Evolutionary conservation across 2,329 filamentous ascomycete species (phyloP).

Genomic region (Pyrenophora teres): DNA sequence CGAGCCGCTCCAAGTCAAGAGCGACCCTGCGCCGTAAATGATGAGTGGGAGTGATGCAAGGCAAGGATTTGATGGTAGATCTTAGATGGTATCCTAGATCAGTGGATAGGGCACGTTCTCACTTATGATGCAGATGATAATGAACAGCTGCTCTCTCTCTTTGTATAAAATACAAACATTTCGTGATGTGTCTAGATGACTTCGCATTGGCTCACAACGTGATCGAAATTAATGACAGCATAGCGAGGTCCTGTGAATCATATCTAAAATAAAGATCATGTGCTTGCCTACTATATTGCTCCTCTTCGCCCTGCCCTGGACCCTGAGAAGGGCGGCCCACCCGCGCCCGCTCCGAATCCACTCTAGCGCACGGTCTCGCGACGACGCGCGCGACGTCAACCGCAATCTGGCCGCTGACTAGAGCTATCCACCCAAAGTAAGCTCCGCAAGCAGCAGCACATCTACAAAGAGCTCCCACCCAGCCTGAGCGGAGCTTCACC

Average conservation of each 20-base stretch:
- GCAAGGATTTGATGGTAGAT: slow-evolving; percentile 1
- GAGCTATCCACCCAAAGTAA: slow-evolving; percentile 21
- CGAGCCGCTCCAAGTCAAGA: slow-evolving; percentile 69
- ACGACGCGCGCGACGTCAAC: slow-evolving; percentile 33
- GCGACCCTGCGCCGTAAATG: slow-evolving; percentile 25
- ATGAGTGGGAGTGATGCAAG: background rate
- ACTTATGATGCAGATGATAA: background rate
- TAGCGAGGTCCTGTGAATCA: too few relatives aligned
- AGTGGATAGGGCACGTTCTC: background rate
- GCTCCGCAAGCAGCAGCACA: too few relatives aligned
- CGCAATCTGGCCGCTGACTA: slow-evolving; percentile 42
- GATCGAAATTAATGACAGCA: too few relatives aligned
- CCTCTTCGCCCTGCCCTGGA: background rate
- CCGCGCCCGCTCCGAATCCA: slow-evolving; percentile 25
- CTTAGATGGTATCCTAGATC: slow-evolving; percentile 6
- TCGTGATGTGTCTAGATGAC: too few relatives aligned
- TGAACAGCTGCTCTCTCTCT: background rate
- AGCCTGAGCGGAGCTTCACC: background rate
- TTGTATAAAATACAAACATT: too few relatives aligned
- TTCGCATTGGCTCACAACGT: too few relatives aligned
- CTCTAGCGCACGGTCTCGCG: slow-evolving; percentile 20
- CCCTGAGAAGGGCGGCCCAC: slow-evolving; percentile 9
- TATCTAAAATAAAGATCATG: too few relatives aligned
- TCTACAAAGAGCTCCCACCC: background rate
- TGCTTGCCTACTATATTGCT: too few relatives aligned